A percentile compares a stretch with the other conserved stretches of the same genome.
These are phyloP conservation scores for Oryza officinalis DNA, from an alignment of 176 grass and related monocot species.

Conservation along the genomic window DNA sequence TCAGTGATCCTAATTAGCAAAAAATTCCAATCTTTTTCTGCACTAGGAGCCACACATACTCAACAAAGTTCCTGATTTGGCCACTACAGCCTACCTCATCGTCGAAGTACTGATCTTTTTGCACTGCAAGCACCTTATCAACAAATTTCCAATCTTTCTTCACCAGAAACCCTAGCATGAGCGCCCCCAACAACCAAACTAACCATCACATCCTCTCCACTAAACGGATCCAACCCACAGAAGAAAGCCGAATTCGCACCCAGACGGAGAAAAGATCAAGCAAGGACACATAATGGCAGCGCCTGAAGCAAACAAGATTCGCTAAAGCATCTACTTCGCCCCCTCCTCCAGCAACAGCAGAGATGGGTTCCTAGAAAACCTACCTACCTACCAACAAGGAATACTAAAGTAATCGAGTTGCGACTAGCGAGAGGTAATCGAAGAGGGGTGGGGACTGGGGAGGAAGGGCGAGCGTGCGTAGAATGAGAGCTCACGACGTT, in stretches of 20 bases:
- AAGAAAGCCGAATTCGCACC: neutral
- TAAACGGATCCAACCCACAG: neutral
- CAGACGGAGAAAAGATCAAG: slow-evolving; percentile 14
- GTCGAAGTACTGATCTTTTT: neutral
- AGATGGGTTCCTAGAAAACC: slow-evolving; percentile 3
- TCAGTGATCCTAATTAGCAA: neutral
- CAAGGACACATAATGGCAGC: neutral
- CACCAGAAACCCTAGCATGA: slow-evolving; percentile 32
- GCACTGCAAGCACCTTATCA: neutral
- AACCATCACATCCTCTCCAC: neutral
- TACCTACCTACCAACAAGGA: neutral
- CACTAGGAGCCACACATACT: neutral
- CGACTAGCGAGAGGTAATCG: neutral
- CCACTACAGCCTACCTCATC: neutral
- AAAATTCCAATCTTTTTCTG: neutral
- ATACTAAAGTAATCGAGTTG: neutral
- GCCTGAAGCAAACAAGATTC: slow-evolving; percentile 8
- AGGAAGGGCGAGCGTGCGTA: neutral
- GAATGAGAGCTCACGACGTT: slow-evolving; percentile 54
- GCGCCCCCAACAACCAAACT: neutral
- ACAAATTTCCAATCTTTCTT: slow-evolving; percentile 1
- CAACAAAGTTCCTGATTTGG: neutral
- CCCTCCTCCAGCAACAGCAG: slow-evolving; percentile 1
- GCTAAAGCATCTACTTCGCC: neutral
- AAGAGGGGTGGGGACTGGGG: neutral